Evolutionary conservation across 768 basidiomycete genomes (phyloP), one percentile per base, ranked within the genome.

Genomic region (Boletus huronensis): DNA sequence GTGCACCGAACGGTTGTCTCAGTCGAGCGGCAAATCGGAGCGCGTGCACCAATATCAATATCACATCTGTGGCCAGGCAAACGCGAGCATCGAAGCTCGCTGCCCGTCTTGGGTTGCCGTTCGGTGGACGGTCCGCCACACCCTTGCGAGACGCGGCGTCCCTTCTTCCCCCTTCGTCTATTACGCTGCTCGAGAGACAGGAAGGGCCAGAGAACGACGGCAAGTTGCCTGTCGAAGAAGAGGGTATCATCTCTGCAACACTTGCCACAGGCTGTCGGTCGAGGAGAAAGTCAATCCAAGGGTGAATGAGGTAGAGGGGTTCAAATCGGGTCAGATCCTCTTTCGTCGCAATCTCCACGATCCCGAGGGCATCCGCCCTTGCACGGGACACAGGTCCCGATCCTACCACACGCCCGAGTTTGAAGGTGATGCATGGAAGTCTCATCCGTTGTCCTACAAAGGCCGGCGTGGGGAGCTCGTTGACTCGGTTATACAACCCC

Each of bases 1-100:
- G 7, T 6, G 54, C 54, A 23, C 59, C 59, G 4, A 60, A 61
- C 3, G 43, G 48, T 29, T 57, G 47, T 17, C 42, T 41, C 5
- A 61, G 32, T 8, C 51, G 59, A 13, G 52, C 48, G 3, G 52
- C 6, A 17, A 51, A 8, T 16, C 2, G 48, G 5, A 53, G 21
- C n/a, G 40, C 2, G 6, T 29, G n/a, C n/a, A n/a, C n/a, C n/a
- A n/a, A n/a, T n/a, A n/a, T n/a, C 10, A 29, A 29, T 29, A 29
- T 10, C 29, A 29, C 10, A 9, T 29, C 29, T 1, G 29, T 6
- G 29, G 10, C 29, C 1, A 29, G 3, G 10, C 29, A 10, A 9
- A 29, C 29, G 10, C 29, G 10, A 4, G 29, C 29, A 29, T 29
- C 29, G 29, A 5, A 2, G 29, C 29, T 29, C 10, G 2, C 35